Evolutionary conservation across 192 early-diverging fungal genomes (phyloP).

Genomic region (Rhizophagus sp.): DNA sequence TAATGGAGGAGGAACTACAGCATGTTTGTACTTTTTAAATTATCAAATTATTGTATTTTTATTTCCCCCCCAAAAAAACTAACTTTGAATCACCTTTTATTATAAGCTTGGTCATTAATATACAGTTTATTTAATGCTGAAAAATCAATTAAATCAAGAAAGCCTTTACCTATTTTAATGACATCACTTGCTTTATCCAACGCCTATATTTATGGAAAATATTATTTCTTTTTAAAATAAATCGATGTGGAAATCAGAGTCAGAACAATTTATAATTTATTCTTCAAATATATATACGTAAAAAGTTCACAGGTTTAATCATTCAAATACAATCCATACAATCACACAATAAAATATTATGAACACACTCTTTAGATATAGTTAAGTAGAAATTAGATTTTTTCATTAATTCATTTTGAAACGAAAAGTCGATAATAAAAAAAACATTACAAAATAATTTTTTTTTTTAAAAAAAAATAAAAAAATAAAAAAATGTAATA

Average conservation of each 20-base stretch:
- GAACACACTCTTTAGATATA: no score
- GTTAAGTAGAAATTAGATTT: no score
- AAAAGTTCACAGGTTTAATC: no score
- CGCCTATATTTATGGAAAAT: background rate
- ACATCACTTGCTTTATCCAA: background rate
- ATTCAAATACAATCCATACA: no score
- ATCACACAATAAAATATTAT: no score
- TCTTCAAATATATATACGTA: no score
- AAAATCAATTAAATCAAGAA: constrained; percentile 2
- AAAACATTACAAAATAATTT: no score
- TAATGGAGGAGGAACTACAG: constrained; percentile 9
- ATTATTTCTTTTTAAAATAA: constrained; percentile 5
- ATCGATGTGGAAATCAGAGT: background rate
- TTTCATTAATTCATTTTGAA: no score
- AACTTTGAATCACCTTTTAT: background rate
- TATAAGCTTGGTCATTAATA: constrained; percentile 7
- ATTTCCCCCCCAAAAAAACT: background rate
- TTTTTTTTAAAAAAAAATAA: background rate
- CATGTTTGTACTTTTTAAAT: background rate
- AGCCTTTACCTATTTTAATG: constrained; percentile 8
- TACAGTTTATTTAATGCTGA: background rate
- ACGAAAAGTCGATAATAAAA: no score
- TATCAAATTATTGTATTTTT: background rate
- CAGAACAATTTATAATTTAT: no score
- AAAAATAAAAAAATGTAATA: background rate